Evolutionary conservation across 129 eudicot species (phyloP), one percentile per base, ranked within the genome.

Genomic region (Saussurea involucrata): DNA sequence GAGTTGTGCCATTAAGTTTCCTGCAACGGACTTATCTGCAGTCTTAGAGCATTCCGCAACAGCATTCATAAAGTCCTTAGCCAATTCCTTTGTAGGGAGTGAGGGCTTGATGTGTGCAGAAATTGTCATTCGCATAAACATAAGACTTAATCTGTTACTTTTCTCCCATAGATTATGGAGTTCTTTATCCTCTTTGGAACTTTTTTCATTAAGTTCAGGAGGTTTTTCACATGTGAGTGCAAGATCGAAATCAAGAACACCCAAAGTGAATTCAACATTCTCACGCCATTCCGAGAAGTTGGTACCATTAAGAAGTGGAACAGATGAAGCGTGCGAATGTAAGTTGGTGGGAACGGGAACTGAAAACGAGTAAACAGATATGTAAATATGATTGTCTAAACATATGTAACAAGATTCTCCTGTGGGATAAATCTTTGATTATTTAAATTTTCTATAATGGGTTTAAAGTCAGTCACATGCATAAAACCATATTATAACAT

Each of bases 1-100:
- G 5, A 77, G 36, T 18, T n/a, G 17, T 15, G 49, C 46, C 82
- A 68, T 77, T 29, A 77, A 63, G 27, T 76, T 79, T 22, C 57
- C 78, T 22, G 66, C 18, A 28, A 79, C 66, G 0, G 78, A 71
- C 66, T 71, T 71, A 13, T 79, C 69, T 61, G 3, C 9, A 61
- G 12, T 61, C 66, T 61, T 61, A 61, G 21, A 61, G 66, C 25
- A 29, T 61, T 61, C 29, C 4, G 29, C 28, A 61, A 76, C 55
- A 64, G 57, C 67, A 63, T 60, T 61, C 53, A 61, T 27, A 40
- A 4, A 9, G 31, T 24, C 31, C 31, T 24, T 64, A 40, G 65
- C 73, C 4, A 12, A 66, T 31, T 67, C 24, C 18, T 44, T 77
- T 77, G 17, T 68, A 24, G 81, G 68, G 58, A 68, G 22, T 49